A percentile compares a stretch with the other conserved stretches of the same genome.
phyloP scores from a whole-genome alignment of 305 asterid genomes.

The Fraxinus ornus region DNA sequence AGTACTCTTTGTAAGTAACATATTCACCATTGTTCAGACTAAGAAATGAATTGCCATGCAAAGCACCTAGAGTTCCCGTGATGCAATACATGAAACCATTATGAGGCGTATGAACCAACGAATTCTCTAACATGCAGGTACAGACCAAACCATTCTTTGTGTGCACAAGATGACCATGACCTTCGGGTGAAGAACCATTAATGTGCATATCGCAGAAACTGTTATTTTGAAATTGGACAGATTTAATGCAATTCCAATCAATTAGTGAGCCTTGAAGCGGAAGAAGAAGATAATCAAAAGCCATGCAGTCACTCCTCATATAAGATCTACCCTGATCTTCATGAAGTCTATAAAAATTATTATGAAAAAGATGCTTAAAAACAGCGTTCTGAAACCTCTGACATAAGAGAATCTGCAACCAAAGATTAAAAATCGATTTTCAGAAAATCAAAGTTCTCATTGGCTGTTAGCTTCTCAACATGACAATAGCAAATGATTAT shows the following conservation, averaged over 20 bases:
- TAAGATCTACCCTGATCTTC: conserved; percentile 28
- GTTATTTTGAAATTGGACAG: conserved; percentile 28
- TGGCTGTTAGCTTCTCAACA: neutral
- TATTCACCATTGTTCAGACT: conserved; percentile 33
- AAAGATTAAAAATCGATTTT: conserved; percentile 9
- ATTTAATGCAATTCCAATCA: conserved; percentile 52
- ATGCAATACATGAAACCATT: conserved; percentile 50
- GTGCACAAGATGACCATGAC: conserved; percentile 30
- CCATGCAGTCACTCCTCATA: conserved; percentile 19
- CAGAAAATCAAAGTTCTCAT: conserved; percentile 7
- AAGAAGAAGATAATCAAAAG: conserved; percentile 61
- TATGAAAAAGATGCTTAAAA: conserved; percentile 54
- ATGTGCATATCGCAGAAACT: conserved; percentile 22
- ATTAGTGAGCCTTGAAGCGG: conserved; percentile 42
- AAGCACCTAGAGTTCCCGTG: conserved; percentile 39
- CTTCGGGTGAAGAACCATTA: conserved; percentile 18
- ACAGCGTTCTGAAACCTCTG: conserved; percentile 56
- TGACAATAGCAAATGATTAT: neutral
- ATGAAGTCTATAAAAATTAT: conserved; percentile 33
- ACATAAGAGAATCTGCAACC: conserved; percentile 51
- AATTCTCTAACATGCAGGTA: conserved; percentile 54
- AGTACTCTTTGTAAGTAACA: conserved; percentile 51
- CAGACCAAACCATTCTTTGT: conserved; percentile 56
- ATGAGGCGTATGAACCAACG: conserved; percentile 71
- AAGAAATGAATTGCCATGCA: conserved; percentile 48